phyloP scores from a whole-genome alignment of 495 filamentous ascomycete species.

The Penicillium macrosclerotiorum region DNA sequence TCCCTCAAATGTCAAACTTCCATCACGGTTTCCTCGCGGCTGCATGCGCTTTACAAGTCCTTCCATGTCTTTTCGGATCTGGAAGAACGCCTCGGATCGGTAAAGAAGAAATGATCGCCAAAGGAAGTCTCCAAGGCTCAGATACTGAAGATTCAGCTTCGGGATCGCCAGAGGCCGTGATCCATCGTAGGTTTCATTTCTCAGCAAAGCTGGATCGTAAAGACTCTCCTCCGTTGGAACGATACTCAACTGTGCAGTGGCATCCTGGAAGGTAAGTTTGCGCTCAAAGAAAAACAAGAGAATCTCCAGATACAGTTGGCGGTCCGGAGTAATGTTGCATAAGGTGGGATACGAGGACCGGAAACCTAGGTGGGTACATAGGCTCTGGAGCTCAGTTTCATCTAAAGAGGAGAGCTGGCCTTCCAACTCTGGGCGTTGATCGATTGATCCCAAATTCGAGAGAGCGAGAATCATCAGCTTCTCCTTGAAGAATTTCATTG shows the following conservation, averaged over 20 bases:
- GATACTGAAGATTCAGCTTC: slow-evolving; percentile 93
- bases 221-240: slow-evolving; percentile 78
- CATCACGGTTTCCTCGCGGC: slow-evolving; percentile 61
- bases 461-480: slow-evolving; percentile 88
- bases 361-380: slow-evolving; percentile 72
- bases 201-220: slow-evolving; percentile 80
- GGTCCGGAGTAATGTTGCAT: slow-evolving; percentile 57
- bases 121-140: slow-evolving; percentile 92
- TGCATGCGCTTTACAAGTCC: slow-evolving; percentile 73
- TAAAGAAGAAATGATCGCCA: slow-evolving; percentile 90
- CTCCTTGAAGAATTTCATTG: slow-evolving; percentile 81
- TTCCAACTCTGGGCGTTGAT: slow-evolving; percentile 73
- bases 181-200: slow-evolving; percentile 87
- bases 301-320: slow-evolving; percentile 71
- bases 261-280: slow-evolving; percentile 80
- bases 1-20: slow-evolving; percentile 71
- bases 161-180: slow-evolving; percentile 87
- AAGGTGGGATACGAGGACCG: slow-evolving; percentile 76
- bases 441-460: slow-evolving; percentile 87
- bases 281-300: slow-evolving; percentile 76
- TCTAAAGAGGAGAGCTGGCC: slow-evolving; percentile 69
- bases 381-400: slow-evolving; percentile 66
- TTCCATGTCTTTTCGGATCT: slow-evolving; percentile 88
- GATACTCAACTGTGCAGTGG: slow-evolving; percentile 63
- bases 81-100: slow-evolving; percentile 90